A percentile compares a stretch with the other conserved stretches of the same genome.
These are phyloP conservation scores for Pulicaria dysenterica DNA, from an alignment of 129 eudicot genomes.

Conservation along the genomic window DNA sequence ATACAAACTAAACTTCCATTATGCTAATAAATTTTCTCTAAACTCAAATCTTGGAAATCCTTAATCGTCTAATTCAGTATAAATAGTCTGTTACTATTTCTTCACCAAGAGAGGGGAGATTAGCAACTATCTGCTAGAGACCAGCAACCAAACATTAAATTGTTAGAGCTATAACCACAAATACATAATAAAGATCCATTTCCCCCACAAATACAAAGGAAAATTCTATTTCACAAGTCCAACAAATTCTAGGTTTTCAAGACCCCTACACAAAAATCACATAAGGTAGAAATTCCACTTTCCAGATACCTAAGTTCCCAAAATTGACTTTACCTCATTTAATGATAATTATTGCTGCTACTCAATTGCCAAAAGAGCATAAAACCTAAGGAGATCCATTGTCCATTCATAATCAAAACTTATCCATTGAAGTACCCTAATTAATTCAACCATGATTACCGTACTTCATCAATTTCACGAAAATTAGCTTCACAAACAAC, in stretches of 20 bases:
- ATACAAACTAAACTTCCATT: constrained; percentile 11
- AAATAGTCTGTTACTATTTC: background rate
- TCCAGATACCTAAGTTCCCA: background rate
- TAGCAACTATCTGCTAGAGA: background rate
- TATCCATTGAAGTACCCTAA: constrained; percentile 1
- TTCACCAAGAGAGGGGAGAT: background rate
- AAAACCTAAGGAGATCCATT: constrained; percentile 25
- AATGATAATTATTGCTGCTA: background rate
- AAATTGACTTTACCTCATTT: constrained; percentile 8
- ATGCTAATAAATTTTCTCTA: background rate
- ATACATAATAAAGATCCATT: background rate
- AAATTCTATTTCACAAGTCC: constrained; percentile 18
- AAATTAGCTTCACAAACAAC: constrained; percentile 26
- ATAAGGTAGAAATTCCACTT: background rate
- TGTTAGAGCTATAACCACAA: background rate
- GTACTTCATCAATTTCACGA: constrained; percentile 17
- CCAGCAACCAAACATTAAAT: background rate
- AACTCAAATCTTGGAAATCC: background rate
- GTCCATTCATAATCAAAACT: background rate
- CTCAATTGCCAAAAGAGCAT: background rate
- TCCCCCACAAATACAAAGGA: background rate
- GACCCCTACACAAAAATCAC: constrained; percentile 10
- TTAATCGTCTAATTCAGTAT: background rate
- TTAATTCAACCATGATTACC: constrained; percentile 5
- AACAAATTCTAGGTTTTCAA: constrained; percentile 1